A percentile compares a stretch with the other conserved stretches of the same genome.
These are phyloP conservation scores for Alternaria gaisen DNA, from an alignment of 2,329 filamentous ascomycete genomes.

Conservation along the genomic window DNA sequence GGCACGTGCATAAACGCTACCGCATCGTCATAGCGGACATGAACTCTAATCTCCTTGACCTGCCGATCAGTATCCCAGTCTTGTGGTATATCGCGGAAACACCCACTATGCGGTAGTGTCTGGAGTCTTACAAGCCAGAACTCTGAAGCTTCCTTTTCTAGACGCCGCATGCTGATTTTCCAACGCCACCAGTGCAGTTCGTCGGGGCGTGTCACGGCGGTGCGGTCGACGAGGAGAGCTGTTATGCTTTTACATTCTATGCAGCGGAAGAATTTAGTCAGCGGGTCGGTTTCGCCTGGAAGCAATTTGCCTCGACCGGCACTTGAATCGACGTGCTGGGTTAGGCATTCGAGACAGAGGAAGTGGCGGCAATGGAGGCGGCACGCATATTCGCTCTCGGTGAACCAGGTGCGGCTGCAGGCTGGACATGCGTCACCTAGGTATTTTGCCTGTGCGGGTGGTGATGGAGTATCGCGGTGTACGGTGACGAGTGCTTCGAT, in stretches of 20 bases:
- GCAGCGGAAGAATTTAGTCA: slow-evolving; percentile 18
- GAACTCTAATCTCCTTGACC: neutral
- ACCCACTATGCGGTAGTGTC: slow-evolving; percentile 1
- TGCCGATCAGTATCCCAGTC: neutral
- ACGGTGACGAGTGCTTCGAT: neutral
- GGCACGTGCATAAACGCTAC: slow-evolving; percentile 15
- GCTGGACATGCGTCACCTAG: slow-evolving; percentile 4
- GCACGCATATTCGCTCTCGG: slow-evolving; percentile 10
- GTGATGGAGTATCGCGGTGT: neutral
- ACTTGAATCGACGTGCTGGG: slow-evolving; percentile 4
- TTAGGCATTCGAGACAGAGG: slow-evolving; percentile 20
- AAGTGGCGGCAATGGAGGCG: slow-evolving; percentile 16
- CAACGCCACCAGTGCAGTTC: slow-evolving; percentile 19
- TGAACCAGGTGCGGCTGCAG: slow-evolving; percentile 14
- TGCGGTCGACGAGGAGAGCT: slow-evolving; percentile 5
- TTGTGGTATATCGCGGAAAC: slow-evolving; percentile 1
- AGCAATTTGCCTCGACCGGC: slow-evolving; percentile 6
- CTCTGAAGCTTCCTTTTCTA: slow-evolving; percentile 4
- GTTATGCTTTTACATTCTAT: slow-evolving; percentile 7
- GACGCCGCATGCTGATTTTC: slow-evolving; percentile 8
- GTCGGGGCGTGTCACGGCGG: neutral
- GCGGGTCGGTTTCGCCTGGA: slow-evolving; percentile 10
- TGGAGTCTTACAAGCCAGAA: slow-evolving; percentile 8
- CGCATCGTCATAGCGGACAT: slow-evolving; percentile 8
- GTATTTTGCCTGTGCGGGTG: neutral